phyloP scores from a whole-genome alignment of 768 basidiomycete genomes.

The Lepiota venenata region DNA sequence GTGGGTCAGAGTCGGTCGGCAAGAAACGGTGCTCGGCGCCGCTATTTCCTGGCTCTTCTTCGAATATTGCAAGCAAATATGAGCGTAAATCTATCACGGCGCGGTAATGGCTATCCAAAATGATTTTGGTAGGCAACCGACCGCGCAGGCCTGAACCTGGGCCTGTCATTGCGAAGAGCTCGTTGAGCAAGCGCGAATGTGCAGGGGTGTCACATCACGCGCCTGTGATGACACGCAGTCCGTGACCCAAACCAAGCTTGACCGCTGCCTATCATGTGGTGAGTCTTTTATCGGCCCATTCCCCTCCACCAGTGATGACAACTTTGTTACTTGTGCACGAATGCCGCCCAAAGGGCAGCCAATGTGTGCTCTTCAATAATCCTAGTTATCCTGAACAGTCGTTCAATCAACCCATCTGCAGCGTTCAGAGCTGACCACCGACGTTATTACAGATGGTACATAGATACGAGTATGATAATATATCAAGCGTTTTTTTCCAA shows the following conservation, averaged over 20 bases:
- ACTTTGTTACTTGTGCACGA: neutral
- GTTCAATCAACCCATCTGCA: neutral
- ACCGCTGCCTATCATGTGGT: neutral
- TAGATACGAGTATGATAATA: neutral
- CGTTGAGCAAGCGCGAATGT: neutral
- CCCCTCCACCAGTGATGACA: neutral
- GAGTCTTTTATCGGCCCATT: neutral
- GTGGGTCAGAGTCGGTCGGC: constrained; percentile 22
- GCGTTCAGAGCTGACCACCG: neutral
- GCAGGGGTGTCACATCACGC: neutral
- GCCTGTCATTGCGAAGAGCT: neutral
- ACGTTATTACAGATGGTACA: neutral
- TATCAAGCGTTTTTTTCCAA: neutral
- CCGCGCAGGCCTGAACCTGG: neutral
- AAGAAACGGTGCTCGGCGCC: constrained; percentile 8
- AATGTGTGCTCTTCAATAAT: constrained; percentile 9
- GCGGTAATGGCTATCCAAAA: constrained; percentile 43
- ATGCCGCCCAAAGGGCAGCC: neutral
- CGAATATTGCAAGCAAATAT: constrained; percentile 38
- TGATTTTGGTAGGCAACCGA: constrained; percentile 20
- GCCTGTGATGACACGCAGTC: neutral
- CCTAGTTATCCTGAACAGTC: constrained; percentile 11
- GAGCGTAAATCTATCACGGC: constrained; percentile 33
- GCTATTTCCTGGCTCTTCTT: constrained; percentile 3
- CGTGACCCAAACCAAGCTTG: too few relatives aligned